Percentiles rank a stretch among this genome's conserved stretches.
phyloP scores from a whole-genome alignment of 2,329 filamentous ascomycete genomes.

The Fusarium nelsonii region DNA sequence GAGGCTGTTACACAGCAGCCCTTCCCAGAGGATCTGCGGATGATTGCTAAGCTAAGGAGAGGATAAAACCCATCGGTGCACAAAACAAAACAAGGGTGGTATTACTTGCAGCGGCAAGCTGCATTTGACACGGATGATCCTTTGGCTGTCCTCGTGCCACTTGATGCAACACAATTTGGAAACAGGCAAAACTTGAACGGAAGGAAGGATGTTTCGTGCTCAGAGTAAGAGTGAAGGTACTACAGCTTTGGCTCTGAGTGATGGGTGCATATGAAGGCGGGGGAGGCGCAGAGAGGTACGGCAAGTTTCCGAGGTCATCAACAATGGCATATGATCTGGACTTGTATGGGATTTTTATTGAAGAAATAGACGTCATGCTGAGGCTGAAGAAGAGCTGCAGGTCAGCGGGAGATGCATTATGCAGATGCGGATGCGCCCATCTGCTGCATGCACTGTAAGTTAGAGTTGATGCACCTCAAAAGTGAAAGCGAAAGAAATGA shows the following conservation, averaged over 20 bases:
- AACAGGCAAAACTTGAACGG: constrained; percentile 31
- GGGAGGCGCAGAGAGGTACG: constrained; percentile 27
- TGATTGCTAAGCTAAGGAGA: constrained; percentile 16
- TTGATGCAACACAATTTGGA: constrained; percentile 36
- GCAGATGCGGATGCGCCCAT: constrained; percentile 28
- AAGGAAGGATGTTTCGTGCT: constrained; percentile 31
- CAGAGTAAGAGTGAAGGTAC: constrained; percentile 1
- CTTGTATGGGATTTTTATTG: neutral
- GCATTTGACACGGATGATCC: constrained; percentile 39
- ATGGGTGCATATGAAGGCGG: constrained; percentile 15
- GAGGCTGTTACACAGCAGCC: constrained; percentile 4
- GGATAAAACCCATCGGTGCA: constrained; percentile 2
- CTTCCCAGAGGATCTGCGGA: neutral
- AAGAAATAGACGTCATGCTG: constrained; percentile 36
- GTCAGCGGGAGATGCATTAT: constrained; percentile 42
- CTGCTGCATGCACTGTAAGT: constrained; percentile 10
- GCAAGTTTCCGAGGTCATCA: constrained; percentile 18
- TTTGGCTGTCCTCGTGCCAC: constrained; percentile 44
- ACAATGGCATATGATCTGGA: neutral
- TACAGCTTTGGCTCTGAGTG: neutral
- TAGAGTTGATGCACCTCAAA: neutral
- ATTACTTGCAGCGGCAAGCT: constrained; percentile 47
- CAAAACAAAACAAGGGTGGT: constrained; percentile 22
- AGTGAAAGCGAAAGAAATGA: neutral
- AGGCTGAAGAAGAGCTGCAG: constrained; percentile 46